Conservation (phyloP, 257 asterid species). For the Solanum pinnatisectum region DNA sequence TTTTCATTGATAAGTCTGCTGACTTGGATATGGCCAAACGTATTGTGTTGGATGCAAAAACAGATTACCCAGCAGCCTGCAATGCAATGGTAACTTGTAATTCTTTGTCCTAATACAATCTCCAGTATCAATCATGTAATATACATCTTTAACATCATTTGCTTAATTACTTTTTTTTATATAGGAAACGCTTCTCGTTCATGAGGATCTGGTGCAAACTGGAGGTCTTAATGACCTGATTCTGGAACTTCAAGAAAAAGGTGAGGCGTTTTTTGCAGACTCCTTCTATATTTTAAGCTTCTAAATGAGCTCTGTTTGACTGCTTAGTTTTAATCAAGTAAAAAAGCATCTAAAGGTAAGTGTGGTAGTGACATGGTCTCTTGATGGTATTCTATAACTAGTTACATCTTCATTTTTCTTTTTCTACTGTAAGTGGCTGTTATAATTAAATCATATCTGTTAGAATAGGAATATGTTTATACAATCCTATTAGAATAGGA, state of each 20-base stretch:
- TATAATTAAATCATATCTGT: background rate
- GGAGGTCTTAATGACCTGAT: constrained; percentile 47
- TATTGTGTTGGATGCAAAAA: constrained; percentile 59
- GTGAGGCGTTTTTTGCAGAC: constrained; percentile 11
- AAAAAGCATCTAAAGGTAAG: background rate
- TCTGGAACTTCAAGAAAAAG: constrained; percentile 58
- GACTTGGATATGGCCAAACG: constrained; percentile 62
- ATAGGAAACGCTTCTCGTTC: constrained; percentile 76
- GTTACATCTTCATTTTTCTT: background rate
- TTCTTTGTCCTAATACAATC: background rate
- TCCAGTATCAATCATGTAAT: background rate
- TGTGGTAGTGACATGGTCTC: background rate
- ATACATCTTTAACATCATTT: background rate
- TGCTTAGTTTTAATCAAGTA: background rate
- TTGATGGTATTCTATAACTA: background rate
- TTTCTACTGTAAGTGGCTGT: background rate
- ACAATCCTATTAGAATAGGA: too few species aligned
- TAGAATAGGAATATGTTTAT: too few species aligned
- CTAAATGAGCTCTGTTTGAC: background rate
- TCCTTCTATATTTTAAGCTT: background rate
- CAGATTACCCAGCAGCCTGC: constrained; percentile 87
- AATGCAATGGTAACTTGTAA: constrained; percentile 58
- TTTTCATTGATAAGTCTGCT: constrained; percentile 64
- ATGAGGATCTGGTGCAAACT: constrained; percentile 43
- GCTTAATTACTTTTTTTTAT: background rate